These are phyloP conservation scores for Alternaria metachromatica DNA, from an alignment of 2,329 filamentous ascomycete species.

Conservation along the genomic window DNA sequence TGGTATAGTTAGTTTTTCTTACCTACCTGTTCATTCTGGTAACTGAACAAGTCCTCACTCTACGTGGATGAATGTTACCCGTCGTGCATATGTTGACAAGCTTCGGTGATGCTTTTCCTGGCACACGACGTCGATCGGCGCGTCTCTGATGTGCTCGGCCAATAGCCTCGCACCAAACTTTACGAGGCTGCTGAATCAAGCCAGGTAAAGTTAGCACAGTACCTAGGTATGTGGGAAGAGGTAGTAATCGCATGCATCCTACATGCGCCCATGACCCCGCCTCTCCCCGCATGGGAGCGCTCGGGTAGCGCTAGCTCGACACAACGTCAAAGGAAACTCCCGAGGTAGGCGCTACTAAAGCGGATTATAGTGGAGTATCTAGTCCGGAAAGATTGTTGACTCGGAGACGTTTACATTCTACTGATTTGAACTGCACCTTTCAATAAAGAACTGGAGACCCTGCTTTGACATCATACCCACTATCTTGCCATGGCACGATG, in stretches of 20 bases:
- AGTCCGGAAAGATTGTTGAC: slow-evolving; percentile 3
- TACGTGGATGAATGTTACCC: not conserved
- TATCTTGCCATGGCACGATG: not conserved
- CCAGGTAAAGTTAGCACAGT: slow-evolving; percentile 10
- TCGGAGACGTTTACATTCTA: slow-evolving; percentile 18
- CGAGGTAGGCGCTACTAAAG: slow-evolving; percentile 14
- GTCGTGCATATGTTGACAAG: slow-evolving; percentile 10
- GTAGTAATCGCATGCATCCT: not conserved
- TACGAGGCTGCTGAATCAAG: not conserved
- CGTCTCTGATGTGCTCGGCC: not conserved
- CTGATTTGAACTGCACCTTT: slow-evolving; percentile 21
- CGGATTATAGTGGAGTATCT: not conserved
- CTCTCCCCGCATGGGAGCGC: slow-evolving; percentile 33
- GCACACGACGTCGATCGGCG: not conserved
- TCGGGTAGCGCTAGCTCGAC: slow-evolving; percentile 6
- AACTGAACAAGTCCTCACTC: not conserved
- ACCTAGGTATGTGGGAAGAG: not conserved
- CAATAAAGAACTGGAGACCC: not conserved
- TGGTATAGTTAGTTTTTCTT: not conserved
- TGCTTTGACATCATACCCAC: slow-evolving; percentile 8
- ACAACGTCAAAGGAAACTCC: not conserved
- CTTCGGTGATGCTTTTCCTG: slow-evolving; percentile 16
- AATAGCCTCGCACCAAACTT: not conserved
- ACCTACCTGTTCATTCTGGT: not conserved
- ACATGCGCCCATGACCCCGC: slow-evolving; percentile 22